A percentile compares a stretch with the other conserved stretches of the same genome.
Evolutionary conservation across 176 grass and related monocot genomes (phyloP).

Genomic region (Oryza australiensis): DNA sequence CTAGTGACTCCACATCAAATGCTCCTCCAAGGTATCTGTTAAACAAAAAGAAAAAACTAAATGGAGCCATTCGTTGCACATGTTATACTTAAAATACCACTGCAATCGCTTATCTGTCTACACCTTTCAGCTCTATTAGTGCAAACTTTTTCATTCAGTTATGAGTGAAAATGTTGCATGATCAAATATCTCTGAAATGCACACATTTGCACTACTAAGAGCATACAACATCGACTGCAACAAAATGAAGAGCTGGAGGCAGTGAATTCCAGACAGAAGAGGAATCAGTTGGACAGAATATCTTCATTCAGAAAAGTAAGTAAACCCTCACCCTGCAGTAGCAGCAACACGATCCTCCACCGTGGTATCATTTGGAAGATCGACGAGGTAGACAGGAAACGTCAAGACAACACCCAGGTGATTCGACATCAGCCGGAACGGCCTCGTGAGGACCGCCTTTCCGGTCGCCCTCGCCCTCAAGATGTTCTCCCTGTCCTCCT

Average conservation of each 20-base stretch:
- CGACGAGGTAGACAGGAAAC: constrained; percentile 79
- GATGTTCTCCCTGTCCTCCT: constrained; percentile 97
- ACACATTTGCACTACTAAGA: neutral
- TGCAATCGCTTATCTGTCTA: neutral
- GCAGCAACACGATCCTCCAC: constrained; percentile 76
- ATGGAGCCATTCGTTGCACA: neutral
- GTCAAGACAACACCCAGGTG: constrained; percentile 95
- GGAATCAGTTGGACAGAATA: neutral
- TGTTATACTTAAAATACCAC: neutral
- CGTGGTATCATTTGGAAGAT: constrained; percentile 50
- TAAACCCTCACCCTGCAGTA: constrained; percentile 70
- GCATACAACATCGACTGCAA: neutral
- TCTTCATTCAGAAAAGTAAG: constrained; percentile 14
- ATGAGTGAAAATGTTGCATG: neutral
- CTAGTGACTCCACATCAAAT: constrained; percentile 96
- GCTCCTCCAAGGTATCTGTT: constrained; percentile 89
- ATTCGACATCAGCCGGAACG: constrained; percentile 83
- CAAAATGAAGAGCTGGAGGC: neutral
- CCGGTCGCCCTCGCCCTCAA: constrained; percentile 71
- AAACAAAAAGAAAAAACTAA: neutral
- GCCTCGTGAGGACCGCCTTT: constrained; percentile 87
- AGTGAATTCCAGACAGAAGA: constrained; percentile 15
- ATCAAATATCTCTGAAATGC: neutral
- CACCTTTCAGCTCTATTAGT: neutral
- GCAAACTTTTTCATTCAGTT: neutral